Evolutionary conservation across 2,329 filamentous ascomycete species (phyloP).

Genomic region (Ophiostoma sp.): DNA sequence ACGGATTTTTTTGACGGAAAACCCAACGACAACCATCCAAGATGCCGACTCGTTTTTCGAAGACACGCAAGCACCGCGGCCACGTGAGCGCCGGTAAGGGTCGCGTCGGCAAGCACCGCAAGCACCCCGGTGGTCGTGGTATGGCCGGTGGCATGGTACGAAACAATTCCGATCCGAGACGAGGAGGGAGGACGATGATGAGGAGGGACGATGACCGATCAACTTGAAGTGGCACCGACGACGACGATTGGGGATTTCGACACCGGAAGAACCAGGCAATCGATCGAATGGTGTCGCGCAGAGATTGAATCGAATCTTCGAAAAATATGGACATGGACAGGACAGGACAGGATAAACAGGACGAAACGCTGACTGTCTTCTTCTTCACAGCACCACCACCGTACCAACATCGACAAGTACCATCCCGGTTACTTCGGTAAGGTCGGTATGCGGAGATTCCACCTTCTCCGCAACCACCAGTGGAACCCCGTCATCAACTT

Average conservation of each 20-base stretch:
- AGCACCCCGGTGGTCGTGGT: conserved; percentile 81
- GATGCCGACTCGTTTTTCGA: conserved; percentile 69
- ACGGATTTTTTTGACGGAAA: conserved; percentile 25
- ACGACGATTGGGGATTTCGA: not conserved
- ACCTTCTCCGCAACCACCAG: conserved; percentile 92
- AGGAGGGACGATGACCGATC: not conserved
- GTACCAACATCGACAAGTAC: conserved; percentile 83
- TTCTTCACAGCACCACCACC: conserved; percentile 73
- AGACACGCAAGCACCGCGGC: conserved; percentile 86
- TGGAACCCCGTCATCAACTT: conserved; percentile 99
- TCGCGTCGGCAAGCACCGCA: conserved; percentile 98
- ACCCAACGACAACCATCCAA: conserved; percentile 26
- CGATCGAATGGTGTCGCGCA: not conserved
- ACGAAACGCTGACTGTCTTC: not conserved
- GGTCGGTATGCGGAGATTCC: conserved; percentile 94
- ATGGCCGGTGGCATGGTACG: conserved; percentile 75
- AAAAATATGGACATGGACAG: not conserved
- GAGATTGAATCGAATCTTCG: not conserved
- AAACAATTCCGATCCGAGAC: not conserved
- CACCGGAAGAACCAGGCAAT: not conserved
- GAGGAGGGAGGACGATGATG: not conserved
- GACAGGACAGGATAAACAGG: not conserved
- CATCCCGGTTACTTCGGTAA: conserved; percentile 99
- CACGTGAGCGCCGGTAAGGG: conserved; percentile 98
- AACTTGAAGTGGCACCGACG: not conserved